Conservation (phyloP, 108 stramenopile species). For the Skeletonema costatum region DNA sequence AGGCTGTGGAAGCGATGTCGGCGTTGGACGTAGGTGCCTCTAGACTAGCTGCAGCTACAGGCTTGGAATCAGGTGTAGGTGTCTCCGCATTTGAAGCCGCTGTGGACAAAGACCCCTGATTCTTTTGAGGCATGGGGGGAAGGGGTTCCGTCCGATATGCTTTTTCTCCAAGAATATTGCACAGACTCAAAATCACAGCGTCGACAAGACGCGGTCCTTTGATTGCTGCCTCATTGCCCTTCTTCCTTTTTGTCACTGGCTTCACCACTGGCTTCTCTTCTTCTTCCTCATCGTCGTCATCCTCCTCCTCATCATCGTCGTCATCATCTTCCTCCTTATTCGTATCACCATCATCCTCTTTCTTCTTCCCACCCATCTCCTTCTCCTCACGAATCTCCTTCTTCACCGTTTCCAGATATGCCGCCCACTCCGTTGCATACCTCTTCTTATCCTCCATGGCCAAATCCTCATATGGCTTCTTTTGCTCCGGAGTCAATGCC, state of each 20-base stretch:
- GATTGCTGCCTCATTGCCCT: neutral
- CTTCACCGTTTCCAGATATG: conserved; percentile 26
- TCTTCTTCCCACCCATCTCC: neutral
- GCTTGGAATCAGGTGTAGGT: neutral
- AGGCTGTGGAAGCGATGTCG: neutral
- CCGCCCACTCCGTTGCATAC: conserved; percentile 59
- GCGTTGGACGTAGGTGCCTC: conserved; percentile 11
- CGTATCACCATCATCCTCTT: neutral
- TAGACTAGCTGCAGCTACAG: neutral
- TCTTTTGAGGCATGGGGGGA: neutral
- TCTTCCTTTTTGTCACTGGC: neutral
- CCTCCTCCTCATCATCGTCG: neutral
- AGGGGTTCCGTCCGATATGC: neutral
- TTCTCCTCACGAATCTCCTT: conserved; percentile 20
- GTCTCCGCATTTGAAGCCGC: neutral
- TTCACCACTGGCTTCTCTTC: neutral
- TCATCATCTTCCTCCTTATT: neutral
- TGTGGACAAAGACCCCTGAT: neutral
- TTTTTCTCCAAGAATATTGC: conserved; percentile 35
- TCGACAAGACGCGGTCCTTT: conserved; percentile 47
- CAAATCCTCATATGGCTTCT: conserved; percentile 64
- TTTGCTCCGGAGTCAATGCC: conserved; percentile 64
- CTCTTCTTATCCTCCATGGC: conserved; percentile 65
- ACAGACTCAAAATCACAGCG: conserved; percentile 30
- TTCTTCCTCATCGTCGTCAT: neutral